Conservation (phyloP, 106 monocot species). For the Vanilla planifolia region DNA sequence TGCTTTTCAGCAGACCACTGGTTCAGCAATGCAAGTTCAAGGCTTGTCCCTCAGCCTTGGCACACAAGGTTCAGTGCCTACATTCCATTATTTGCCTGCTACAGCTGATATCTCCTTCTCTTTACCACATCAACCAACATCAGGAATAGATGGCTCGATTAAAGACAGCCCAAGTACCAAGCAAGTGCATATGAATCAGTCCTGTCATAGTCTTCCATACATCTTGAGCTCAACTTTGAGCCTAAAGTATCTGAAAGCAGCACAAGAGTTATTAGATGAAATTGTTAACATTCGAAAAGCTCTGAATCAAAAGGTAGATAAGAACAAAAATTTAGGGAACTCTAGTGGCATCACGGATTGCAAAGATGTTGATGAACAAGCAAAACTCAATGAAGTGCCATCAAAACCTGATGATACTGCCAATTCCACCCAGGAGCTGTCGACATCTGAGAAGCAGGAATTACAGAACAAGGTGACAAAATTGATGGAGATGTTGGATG, state of each 20-base stretch:
- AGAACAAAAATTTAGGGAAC: slow-evolving; percentile 14
- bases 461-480: slow-evolving; percentile 85
- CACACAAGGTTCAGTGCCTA: slow-evolving; percentile 46
- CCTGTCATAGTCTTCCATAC: slow-evolving; percentile 27
- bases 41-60: slow-evolving; percentile 73
- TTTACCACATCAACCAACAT: slow-evolving; percentile 25
- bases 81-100: slow-evolving; percentile 38
- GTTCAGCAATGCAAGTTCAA: slow-evolving; percentile 28
- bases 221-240: slow-evolving; percentile 27
- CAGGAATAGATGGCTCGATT: slow-evolving; percentile 14
- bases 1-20: slow-evolving; percentile 30
- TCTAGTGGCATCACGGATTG: slow-evolving; percentile 12
- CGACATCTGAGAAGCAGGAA: slow-evolving; percentile 64
- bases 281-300: slow-evolving; percentile 65
- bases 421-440: slow-evolving; percentile 33
- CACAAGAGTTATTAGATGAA: slow-evolving; percentile 76
- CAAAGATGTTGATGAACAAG: slow-evolving; percentile 39
- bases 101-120: slow-evolving; percentile 33
- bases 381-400: slow-evolving; percentile 36
- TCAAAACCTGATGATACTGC: slow-evolving; percentile 26
- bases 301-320: slow-evolving; percentile 44
- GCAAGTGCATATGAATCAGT: slow-evolving; percentile 18
- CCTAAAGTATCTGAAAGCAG: slow-evolving; percentile 71
- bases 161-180: slow-evolving; percentile 39
- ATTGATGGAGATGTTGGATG: slow-evolving; percentile 84